These are phyloP conservation scores for Mucor saturninus DNA, from an alignment of 371 early-diverging fungal species.

Conservation along the genomic window DNA sequence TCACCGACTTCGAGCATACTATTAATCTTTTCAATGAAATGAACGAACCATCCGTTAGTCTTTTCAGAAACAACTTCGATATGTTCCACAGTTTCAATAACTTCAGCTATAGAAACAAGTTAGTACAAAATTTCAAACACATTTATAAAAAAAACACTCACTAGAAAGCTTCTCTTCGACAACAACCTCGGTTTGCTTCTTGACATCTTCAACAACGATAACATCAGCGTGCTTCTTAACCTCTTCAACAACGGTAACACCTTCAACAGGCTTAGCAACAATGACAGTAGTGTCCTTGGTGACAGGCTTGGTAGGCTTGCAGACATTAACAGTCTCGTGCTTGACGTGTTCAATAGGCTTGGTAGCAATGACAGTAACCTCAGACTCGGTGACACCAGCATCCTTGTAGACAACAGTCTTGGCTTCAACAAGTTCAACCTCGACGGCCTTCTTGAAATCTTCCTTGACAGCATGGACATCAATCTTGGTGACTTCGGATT, in stretches of 20 bases:
- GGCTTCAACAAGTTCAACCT: slow-evolving; percentile 6
- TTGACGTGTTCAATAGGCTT: neutral
- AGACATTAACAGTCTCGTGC: slow-evolving; percentile 4
- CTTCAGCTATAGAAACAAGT: too few relatives aligned
- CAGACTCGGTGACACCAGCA: neutral
- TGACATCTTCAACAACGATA: neutral
- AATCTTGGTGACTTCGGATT: slow-evolving; percentile 1
- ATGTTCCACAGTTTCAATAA: too few relatives aligned
- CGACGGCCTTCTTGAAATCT: slow-evolving; percentile 9
- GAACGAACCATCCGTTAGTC: too few relatives aligned
- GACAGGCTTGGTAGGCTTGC: slow-evolving; percentile 2
- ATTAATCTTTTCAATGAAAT: too few relatives aligned
- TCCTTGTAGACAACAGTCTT: slow-evolving; percentile 18
- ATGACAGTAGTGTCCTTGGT: neutral
- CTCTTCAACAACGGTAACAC: neutral
- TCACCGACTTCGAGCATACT: slow-evolving; percentile 14
- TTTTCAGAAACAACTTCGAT: too few relatives aligned
- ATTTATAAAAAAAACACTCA: too few relatives aligned
- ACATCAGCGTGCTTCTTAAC: neutral
- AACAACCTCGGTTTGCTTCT: neutral
- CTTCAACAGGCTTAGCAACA: neutral
- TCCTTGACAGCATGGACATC: slow-evolving; percentile 10
- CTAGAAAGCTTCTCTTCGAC: too few relatives aligned
- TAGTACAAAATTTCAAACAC: too few relatives aligned
- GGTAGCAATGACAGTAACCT: neutral